These are phyloP conservation scores for Canna indica DNA, from an alignment of 176 grass and related monocot genomes.

Conservation along the genomic window DNA sequence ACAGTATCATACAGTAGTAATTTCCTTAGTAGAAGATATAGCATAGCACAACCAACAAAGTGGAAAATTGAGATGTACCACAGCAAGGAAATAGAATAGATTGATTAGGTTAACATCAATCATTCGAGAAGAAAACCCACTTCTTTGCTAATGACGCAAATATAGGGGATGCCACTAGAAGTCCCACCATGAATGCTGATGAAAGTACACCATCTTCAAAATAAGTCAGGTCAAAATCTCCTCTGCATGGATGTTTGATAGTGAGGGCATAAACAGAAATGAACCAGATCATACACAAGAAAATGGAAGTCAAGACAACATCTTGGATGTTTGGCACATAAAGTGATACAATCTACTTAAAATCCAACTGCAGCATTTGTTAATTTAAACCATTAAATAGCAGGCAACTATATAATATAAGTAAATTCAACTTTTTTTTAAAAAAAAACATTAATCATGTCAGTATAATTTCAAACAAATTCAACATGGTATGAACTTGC, in stretches of 20 bases:
- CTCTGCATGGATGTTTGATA: constrained; percentile 36
- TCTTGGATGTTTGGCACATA: constrained; percentile 5
- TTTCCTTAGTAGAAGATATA: not conserved
- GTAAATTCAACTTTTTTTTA: constrained; percentile 4
- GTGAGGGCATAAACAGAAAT: not conserved
- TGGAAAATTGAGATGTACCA: not conserved
- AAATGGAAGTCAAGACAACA: not conserved
- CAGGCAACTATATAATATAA: not conserved
- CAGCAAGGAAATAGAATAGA: not conserved
- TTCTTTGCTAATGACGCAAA: constrained; percentile 83
- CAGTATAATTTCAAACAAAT: too few species aligned
- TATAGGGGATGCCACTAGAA: constrained; percentile 75
- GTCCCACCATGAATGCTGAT: constrained; percentile 99
- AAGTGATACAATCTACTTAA: not conserved
- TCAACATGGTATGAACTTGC: too few species aligned
- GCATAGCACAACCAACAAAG: not conserved
- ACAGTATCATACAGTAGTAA: not conserved
- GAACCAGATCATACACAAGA: not conserved
- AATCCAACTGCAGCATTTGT: not conserved
- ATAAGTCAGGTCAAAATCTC: constrained; percentile 80
- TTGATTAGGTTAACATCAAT: not conserved
- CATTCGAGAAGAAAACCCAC: constrained; percentile 25
- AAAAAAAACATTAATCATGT: constrained; percentile 4
- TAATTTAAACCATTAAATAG: not conserved
- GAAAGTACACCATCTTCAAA: constrained; percentile 94